These are phyloP conservation scores for Biscogniauxia mediterranea DNA, from an alignment of 2,329 filamentous ascomycete genomes.

Conservation along the genomic window DNA sequence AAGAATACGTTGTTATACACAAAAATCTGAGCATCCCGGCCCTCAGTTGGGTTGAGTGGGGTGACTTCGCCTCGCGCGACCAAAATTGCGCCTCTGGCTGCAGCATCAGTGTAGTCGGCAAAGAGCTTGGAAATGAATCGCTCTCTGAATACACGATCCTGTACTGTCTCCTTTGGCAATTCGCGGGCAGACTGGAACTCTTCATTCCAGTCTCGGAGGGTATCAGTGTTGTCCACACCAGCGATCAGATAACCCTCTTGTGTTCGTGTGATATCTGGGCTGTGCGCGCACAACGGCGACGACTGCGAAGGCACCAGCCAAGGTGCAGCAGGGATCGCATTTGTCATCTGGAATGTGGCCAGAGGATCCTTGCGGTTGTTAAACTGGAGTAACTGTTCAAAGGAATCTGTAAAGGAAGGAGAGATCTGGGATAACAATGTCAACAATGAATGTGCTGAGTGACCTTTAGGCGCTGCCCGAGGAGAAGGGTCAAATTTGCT, in stretches of 20 bases:
- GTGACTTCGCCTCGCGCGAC: slow-evolving; percentile 91
- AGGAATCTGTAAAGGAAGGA: slow-evolving; percentile 75
- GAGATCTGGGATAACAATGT: slow-evolving; percentile 77
- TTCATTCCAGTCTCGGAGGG: slow-evolving; percentile 96
- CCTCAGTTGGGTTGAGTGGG: slow-evolving; percentile 91
- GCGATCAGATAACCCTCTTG: slow-evolving; percentile 91
- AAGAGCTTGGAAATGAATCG: slow-evolving; percentile 93
- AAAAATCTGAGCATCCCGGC: slow-evolving; percentile 91
- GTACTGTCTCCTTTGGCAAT: slow-evolving; percentile 87
- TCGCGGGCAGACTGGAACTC: slow-evolving; percentile 97
- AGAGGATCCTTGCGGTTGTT: slow-evolving; percentile 85
- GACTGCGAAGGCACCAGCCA: slow-evolving; percentile 79
- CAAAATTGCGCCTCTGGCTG: slow-evolving; percentile 84
- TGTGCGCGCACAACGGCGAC: slow-evolving; percentile 66
- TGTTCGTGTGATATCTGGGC: slow-evolving; percentile 79
- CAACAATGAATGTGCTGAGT: slow-evolving; percentile 81
- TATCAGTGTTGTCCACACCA: slow-evolving; percentile 91
- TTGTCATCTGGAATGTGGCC: slow-evolving; percentile 92
- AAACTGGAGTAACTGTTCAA: slow-evolving; percentile 76
- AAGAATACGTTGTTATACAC: slow-evolving; percentile 99
- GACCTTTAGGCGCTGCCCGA: slow-evolving; percentile 72
- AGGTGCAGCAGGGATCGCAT: slow-evolving; percentile 86
- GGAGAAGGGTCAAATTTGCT: slow-evolving; percentile 92
- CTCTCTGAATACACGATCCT: slow-evolving; percentile 94
- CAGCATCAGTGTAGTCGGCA: slow-evolving; percentile 95